Conservation (phyloP, 768 basidiomycete genomes). For the Strobilomyces dryophilus region DNA sequence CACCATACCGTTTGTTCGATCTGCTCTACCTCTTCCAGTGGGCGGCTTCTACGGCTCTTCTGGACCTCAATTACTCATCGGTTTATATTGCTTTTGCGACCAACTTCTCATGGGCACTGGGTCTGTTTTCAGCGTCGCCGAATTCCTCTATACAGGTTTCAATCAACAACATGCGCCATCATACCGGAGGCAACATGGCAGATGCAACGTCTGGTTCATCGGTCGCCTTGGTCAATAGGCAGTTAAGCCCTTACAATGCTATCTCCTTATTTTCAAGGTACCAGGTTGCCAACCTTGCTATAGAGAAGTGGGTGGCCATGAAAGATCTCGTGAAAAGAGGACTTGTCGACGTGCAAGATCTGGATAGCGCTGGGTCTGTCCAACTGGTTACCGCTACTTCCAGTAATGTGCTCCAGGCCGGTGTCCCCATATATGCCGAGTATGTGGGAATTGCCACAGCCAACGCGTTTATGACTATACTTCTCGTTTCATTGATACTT, state of each 20-base stretch:
- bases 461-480: conserved; percentile 90
- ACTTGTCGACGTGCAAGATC: conserved; percentile 20
- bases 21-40: conserved; percentile 80
- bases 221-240: conserved; percentile 75
- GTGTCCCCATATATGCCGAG: conserved; percentile 80
- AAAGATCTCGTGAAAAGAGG: conserved; percentile 8
- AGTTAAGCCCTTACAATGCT: conserved; percentile 74
- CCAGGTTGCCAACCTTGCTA: background rate
- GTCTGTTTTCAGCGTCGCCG: conserved; percentile 55
- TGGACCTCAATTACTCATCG: conserved; percentile 84
- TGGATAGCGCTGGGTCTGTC: conserved; percentile 37
- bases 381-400: conserved; percentile 62
- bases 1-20: conserved; percentile 78
- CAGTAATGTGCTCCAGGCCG: conserved; percentile 68
- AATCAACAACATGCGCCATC: conserved; percentile 77
- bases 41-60: conserved; percentile 73
- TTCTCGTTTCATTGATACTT: conserved; percentile 67
- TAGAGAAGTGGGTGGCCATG: conserved; percentile 10
- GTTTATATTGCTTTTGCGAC: conserved; percentile 76
- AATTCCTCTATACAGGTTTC: conserved; percentile 63
- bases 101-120: conserved; percentile 90
- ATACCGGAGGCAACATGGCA: conserved; percentile 74
- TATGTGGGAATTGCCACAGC: conserved; percentile 73
- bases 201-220: conserved; percentile 57
- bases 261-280: background rate